Evolutionary conservation across 768 basidiomycete genomes (phyloP).

Genomic region (Tylopilus vinaceipallidus): DNA sequence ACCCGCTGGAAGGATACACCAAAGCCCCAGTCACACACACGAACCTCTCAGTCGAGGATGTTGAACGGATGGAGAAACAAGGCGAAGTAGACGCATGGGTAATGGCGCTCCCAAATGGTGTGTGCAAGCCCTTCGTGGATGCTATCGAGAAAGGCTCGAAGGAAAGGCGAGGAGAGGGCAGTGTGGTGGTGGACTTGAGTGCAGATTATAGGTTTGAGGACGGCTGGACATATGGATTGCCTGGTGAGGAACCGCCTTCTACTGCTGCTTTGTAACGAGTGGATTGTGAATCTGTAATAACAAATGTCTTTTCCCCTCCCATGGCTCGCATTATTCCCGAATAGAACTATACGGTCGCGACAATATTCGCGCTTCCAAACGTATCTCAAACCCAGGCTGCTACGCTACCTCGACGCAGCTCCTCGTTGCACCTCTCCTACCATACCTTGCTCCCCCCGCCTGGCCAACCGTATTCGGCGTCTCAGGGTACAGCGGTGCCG

Average conservation of each 20-base stretch:
- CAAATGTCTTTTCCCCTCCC: conserved; percentile 34
- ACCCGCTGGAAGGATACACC: conserved; percentile 74
- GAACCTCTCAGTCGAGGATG: conserved; percentile 75
- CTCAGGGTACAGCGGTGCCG: conserved; percentile 94
- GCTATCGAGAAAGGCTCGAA: conserved; percentile 79
- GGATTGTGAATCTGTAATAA: conserved; percentile 35
- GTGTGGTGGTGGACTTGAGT: conserved; percentile 88
- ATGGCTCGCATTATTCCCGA: neutral
- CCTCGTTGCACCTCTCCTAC: conserved; percentile 84
- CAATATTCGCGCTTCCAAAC: conserved; percentile 63
- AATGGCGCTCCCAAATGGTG: conserved; percentile 98
- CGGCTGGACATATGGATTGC: conserved; percentile 96
- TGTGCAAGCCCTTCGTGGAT: conserved; percentile 95
- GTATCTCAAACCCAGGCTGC: conserved; percentile 97
- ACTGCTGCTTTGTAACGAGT: conserved; percentile 28
- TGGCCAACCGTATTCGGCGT: conserved; percentile 88
- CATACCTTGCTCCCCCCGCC: conserved; percentile 54
- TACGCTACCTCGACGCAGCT: conserved; percentile 94
- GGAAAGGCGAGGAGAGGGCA: conserved; percentile 45
- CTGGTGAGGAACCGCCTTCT: conserved; percentile 72
- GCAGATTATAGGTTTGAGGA: conserved; percentile 96
- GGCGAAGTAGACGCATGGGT: conserved; percentile 97
- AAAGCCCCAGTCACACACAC: conserved; percentile 74
- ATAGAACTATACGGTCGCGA: conserved; percentile 86
- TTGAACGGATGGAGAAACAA: conserved; percentile 84